These are phyloP conservation scores for Halteria grandinella DNA, from an alignment of 73 alveolate species.

Conservation along the genomic window DNA sequence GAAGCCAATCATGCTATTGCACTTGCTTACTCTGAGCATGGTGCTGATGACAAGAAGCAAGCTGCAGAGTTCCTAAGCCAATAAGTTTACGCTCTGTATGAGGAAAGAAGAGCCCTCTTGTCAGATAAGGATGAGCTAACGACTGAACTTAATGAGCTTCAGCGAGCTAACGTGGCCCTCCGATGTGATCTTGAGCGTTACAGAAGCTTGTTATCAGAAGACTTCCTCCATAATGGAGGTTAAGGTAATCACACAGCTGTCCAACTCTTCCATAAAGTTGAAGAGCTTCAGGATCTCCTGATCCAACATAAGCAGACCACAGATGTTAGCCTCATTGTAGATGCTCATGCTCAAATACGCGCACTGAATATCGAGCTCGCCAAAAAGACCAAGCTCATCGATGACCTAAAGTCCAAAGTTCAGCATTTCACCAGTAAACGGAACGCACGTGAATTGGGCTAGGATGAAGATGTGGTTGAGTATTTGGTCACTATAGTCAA, in stretches of 20 bases:
- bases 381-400: slow-evolving; percentile 39
- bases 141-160: slow-evolving; percentile 2
- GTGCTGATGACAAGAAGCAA: slow-evolving; percentile 31
- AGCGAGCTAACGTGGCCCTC: slow-evolving; percentile 26
- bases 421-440: slow-evolving; percentile 17
- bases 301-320: slow-evolving; percentile 11
- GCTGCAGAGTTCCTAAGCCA: slow-evolving; percentile 39
- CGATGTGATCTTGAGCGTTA: slow-evolving; percentile 39
- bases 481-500: slow-evolving; percentile 31
- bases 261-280: slow-evolving; percentile 20
- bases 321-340: slow-evolving; percentile 30
- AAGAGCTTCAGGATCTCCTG: slow-evolving; percentile 36
- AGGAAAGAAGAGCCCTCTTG: slow-evolving; percentile 18
- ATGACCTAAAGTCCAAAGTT: slow-evolving; percentile 29
- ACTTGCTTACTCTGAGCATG: slow-evolving; percentile 38
- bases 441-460: slow-evolving; percentile 19
- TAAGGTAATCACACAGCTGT: background rate
- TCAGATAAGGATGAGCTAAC: slow-evolving; percentile 4
- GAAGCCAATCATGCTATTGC: slow-evolving; percentile 49
- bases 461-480: slow-evolving; percentile 51
- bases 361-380: slow-evolving; percentile 45
- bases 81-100: slow-evolving; percentile 31
- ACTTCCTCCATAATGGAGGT: too few relatives aligned
- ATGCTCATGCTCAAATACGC: slow-evolving; percentile 34
- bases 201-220: slow-evolving; percentile 6